Conservation (phyloP, 1,284 basidiomycete genomes). For the Laetiporus sulphureus region DNA sequence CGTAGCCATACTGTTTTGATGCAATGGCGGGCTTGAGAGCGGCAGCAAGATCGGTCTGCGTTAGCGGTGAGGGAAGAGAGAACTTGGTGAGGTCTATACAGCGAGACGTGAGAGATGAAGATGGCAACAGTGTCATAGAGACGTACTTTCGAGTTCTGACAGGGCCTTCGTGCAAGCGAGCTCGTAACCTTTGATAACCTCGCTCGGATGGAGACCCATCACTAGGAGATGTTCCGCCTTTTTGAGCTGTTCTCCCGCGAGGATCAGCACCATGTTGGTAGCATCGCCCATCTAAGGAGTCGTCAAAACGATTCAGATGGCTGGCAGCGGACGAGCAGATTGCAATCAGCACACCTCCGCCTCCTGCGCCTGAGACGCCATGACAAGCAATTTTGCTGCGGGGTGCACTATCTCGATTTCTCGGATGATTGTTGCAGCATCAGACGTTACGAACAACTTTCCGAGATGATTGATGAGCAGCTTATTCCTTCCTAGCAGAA, state of each 20-base stretch:
- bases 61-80: constrained; percentile 74
- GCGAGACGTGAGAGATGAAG: neutral
- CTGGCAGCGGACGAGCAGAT: neutral
- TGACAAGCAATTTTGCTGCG: constrained; percentile 94
- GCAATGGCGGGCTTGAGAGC: constrained; percentile 92
- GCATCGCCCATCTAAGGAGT: constrained; percentile 84
- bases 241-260: constrained; percentile 94
- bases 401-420: constrained; percentile 99
- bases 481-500: constrained; percentile 77
- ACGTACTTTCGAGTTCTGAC: constrained; percentile 86
- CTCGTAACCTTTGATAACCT: constrained; percentile 94
- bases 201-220: constrained; percentile 96
- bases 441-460: constrained; percentile 93
- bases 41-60: constrained; percentile 66
- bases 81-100: constrained; percentile 54
- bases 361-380: constrained; percentile 97
- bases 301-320: neutral
- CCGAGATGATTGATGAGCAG: constrained; percentile 96
- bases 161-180: constrained; percentile 85
- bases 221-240: constrained; percentile 89
- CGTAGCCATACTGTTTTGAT: constrained; percentile 95
- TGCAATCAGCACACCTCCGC: constrained; percentile 62
- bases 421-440: constrained; percentile 97
- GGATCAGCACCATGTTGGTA: constrained; percentile 93
- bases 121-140: constrained; percentile 6